Percentiles rank a stretch among this genome's conserved stretches.
These are phyloP conservation scores for Vitis labrusca DNA, from an alignment of 164 flowering plant genomes.

Conservation along the genomic window DNA sequence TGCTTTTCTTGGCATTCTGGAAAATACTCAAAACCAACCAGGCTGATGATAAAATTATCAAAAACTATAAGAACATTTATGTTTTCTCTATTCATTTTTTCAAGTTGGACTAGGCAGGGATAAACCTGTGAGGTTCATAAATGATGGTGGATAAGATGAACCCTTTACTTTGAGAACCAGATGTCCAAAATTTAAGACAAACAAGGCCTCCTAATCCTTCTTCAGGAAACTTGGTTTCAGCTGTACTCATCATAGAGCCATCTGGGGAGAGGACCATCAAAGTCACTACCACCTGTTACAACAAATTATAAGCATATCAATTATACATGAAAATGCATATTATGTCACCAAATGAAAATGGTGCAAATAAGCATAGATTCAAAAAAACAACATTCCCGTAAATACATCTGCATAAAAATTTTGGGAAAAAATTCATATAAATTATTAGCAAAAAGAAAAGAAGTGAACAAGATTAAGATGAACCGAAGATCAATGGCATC, in stretches of 20 bases:
- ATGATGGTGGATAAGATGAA: slow-evolving; percentile 75
- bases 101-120: background rate
- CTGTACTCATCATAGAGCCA: slow-evolving; percentile 81
- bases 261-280: slow-evolving; percentile 70
- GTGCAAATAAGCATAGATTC: no score
- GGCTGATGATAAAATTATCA: background rate
- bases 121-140: slow-evolving; percentile 97
- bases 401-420: no score
- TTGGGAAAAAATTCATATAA: no score
- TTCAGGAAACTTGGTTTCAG: slow-evolving; percentile 76
- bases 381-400: no score
- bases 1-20: background rate
- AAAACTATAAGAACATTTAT: no score
- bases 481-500: no score
- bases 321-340: background rate
- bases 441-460: no score
- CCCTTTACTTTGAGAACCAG: slow-evolving; percentile 41
- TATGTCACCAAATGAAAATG: background rate
- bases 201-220: slow-evolving; percentile 86
- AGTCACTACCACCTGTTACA: slow-evolving; percentile 65
- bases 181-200: slow-evolving; percentile 83
- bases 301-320: slow-evolving; percentile 10
- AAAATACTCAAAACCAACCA: background rate
- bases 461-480: no score
- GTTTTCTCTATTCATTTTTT: no score